These are phyloP conservation scores for Ceratobasidium sp. DNA, from an alignment of 1,284 basidiomycete species.

Conservation along the genomic window DNA sequence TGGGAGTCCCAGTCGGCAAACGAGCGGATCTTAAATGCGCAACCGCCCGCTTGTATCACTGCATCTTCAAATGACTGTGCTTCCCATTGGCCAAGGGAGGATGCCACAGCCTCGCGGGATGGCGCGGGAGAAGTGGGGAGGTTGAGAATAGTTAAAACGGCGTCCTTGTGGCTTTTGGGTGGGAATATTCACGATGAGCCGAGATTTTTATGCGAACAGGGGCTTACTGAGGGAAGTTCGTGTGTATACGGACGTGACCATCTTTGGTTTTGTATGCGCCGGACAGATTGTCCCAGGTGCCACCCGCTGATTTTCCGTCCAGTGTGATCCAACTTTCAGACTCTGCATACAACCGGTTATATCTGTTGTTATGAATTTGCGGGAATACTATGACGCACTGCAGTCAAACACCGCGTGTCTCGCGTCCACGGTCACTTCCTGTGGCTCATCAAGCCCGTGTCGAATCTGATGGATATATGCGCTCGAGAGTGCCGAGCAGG, in stretches of 20 bases:
- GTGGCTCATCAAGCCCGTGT: slow-evolving; percentile 50
- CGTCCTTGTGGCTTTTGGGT: slow-evolving; percentile 64
- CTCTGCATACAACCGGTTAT: slow-evolving; percentile 56
- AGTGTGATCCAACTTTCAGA: slow-evolving; percentile 67
- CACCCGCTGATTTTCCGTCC: slow-evolving; percentile 58
- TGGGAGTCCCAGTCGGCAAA: slow-evolving; percentile 67
- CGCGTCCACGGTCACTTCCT: slow-evolving; percentile 67
- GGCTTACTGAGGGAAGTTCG: slow-evolving; percentile 73
- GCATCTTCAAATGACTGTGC: slow-evolving; percentile 67
- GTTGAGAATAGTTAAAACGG: slow-evolving; percentile 64
- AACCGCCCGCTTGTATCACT: slow-evolving; percentile 65
- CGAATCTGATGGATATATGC: slow-evolving; percentile 64
- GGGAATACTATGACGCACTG: slow-evolving; percentile 59
- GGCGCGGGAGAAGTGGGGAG: slow-evolving; percentile 55
- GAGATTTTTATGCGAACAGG: slow-evolving; percentile 4
- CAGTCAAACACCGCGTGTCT: slow-evolving; percentile 71
- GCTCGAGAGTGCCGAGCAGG: slow-evolving; percentile 67
- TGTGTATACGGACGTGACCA: slow-evolving; percentile 68
- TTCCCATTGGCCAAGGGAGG: slow-evolving; percentile 63
- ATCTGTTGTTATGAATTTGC: neutral
- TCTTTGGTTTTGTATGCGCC: slow-evolving; percentile 70
- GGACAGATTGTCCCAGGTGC: slow-evolving; percentile 66
- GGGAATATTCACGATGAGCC: neutral
- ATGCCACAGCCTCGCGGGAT: slow-evolving; percentile 59
- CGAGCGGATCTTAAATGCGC: slow-evolving; percentile 67